Conservation (phyloP, 2,329 filamentous ascomycete genomes). For the Chalaropsis ovoidea region DNA sequence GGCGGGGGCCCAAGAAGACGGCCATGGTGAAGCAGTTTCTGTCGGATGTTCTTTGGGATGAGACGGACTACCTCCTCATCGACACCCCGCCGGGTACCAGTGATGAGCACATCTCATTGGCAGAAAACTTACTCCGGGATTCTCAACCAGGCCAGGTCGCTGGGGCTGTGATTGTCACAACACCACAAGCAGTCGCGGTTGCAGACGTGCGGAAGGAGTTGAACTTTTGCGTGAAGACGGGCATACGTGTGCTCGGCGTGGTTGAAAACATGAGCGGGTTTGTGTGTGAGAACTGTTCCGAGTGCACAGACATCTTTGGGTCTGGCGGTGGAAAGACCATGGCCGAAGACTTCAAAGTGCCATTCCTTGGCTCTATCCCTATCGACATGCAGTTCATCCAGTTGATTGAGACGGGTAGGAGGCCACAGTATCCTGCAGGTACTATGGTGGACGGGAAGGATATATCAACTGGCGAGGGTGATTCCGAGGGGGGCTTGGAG, state of each 20-base stretch:
- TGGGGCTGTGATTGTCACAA: slow-evolving; percentile 90
- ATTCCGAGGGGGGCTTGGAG: slow-evolving; percentile 24
- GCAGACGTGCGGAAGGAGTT: slow-evolving; percentile 91
- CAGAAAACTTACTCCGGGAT: slow-evolving; percentile 65
- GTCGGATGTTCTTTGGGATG: slow-evolving; percentile 77
- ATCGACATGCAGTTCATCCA: slow-evolving; percentile 88
- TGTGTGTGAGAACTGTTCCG: slow-evolving; percentile 67
- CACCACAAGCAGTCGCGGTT: slow-evolving; percentile 85
- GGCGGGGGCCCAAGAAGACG: slow-evolving; percentile 96
- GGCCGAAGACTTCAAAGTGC: slow-evolving; percentile 74
- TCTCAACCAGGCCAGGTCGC: slow-evolving; percentile 58
- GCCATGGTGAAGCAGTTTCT: slow-evolving; percentile 98
- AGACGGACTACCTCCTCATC: slow-evolving; percentile 83
- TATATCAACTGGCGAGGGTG: slow-evolving; percentile 32
- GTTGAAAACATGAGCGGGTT: slow-evolving; percentile 96
- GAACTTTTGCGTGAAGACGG: slow-evolving; percentile 83
- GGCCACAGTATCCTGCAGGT: slow-evolving; percentile 59
- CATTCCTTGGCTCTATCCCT: slow-evolving; percentile 76
- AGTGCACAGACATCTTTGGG: slow-evolving; percentile 89
- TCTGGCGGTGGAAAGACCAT: slow-evolving; percentile 83
- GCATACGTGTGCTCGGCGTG: slow-evolving; percentile 70
- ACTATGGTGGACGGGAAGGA: slow-evolving; percentile 51
- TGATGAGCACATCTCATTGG: slow-evolving; percentile 92
- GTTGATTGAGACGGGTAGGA: slow-evolving; percentile 63
- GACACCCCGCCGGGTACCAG: slow-evolving; percentile 94